Percentiles rank a stretch among this genome's conserved stretches.
phyloP scores from a whole-genome alignment of 306 rosid species.

The Glycine tomentella region DNA sequence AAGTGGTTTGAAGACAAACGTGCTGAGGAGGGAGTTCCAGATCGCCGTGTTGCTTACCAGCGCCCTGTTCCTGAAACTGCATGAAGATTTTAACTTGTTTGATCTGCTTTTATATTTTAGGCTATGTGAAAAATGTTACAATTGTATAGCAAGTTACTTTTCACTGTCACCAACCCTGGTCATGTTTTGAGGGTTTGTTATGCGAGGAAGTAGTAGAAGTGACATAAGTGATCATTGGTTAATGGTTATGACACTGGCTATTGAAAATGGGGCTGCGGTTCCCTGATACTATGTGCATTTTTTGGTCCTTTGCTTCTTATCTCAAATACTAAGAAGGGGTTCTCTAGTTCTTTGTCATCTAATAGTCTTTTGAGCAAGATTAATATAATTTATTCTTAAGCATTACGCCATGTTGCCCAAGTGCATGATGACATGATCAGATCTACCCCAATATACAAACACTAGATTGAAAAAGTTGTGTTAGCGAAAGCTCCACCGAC shows the following conservation, averaged over 20 bases:
- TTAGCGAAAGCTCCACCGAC: conserved; percentile 12
- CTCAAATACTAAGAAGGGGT: not conserved
- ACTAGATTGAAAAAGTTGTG: not conserved
- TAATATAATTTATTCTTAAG: no score
- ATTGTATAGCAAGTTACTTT: conserved; percentile 2
- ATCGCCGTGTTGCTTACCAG: conserved; percentile 67
- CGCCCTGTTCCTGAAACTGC: conserved; percentile 55
- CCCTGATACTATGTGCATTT: no score
- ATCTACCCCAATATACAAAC: conserved; percentile 4
- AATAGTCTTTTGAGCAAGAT: not conserved
- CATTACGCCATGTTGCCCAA: not conserved
- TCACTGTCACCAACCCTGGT: not conserved
- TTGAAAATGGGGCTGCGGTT: not conserved
- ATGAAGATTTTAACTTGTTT: conserved; percentile 34
- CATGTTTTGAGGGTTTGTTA: not conserved
- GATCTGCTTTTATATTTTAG: conserved; percentile 1
- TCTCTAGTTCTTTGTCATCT: not conserved
- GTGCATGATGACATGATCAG: conserved; percentile 1
- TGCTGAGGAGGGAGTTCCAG: conserved; percentile 80
- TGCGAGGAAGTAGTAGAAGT: not conserved
- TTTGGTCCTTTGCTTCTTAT: not conserved
- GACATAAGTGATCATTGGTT: not conserved
- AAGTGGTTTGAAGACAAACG: conserved; percentile 98
- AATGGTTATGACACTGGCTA: not conserved
- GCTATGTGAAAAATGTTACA: not conserved